These are phyloP conservation scores for Teunomyces gatunensis DNA, from an alignment of 805 yeast species.

Conservation along the genomic window DNA sequence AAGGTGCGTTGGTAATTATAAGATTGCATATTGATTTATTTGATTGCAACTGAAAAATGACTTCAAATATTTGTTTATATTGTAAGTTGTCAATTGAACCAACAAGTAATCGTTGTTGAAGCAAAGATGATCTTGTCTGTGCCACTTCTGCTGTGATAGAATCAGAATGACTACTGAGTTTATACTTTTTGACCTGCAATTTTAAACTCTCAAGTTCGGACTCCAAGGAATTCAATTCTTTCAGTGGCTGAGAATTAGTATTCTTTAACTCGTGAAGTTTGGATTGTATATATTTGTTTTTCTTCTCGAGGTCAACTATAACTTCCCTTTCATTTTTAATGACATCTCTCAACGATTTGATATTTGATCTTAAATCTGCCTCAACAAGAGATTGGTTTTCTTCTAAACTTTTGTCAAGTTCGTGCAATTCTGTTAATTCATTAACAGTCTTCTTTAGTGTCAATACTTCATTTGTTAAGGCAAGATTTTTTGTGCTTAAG, in stretches of 20 bases:
- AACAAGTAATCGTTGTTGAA: slow-evolving; percentile 6
- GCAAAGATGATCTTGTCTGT: slow-evolving; percentile 9
- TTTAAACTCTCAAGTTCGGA: slow-evolving; percentile 14
- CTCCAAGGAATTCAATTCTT: background rate
- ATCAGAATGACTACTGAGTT: slow-evolving; percentile 8
- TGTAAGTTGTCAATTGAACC: background rate
- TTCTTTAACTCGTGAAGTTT: slow-evolving; percentile 18
- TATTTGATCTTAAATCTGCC: slow-evolving; percentile 31
- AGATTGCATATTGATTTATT: background rate
- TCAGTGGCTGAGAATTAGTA: background rate
- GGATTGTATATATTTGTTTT: slow-evolving; percentile 17
- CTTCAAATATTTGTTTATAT: background rate
- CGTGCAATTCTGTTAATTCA: slow-evolving; percentile 50
- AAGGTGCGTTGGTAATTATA: background rate
- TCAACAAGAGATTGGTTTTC: slow-evolving; percentile 15
- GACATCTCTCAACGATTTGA: slow-evolving; percentile 20
- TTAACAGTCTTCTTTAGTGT: slow-evolving; percentile 35
- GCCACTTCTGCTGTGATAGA: slow-evolving; percentile 11
- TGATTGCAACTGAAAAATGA: slow-evolving; percentile 1
- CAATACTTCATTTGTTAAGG: slow-evolving; percentile 30
- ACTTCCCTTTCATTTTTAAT: slow-evolving; percentile 14
- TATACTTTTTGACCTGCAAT: slow-evolving; percentile 14
- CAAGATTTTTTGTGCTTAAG: slow-evolving; percentile 34
- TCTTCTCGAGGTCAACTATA: slow-evolving; percentile 18
- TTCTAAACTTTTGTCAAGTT: slow-evolving; percentile 45